Conservation (phyloP, 192 early-diverging fungal genomes). For the Coemansia sp. region DNA sequence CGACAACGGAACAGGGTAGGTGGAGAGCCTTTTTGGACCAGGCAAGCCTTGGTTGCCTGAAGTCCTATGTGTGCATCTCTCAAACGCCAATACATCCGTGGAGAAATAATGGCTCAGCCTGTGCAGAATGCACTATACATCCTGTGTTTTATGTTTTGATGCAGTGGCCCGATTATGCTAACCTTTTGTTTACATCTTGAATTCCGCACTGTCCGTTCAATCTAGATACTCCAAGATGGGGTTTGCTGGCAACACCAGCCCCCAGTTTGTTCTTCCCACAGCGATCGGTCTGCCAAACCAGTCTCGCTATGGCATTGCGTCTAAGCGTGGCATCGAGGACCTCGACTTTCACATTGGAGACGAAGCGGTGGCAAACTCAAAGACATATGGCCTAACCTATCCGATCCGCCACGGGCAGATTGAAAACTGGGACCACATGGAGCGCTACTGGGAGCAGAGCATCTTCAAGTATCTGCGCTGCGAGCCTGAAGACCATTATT, state of each 20-base stretch:
- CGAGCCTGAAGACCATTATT: slow-evolving; percentile 98
- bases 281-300: slow-evolving; percentile 70
- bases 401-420: slow-evolving; percentile 98
- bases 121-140: not conserved
- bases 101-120: not conserved
- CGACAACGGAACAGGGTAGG: slow-evolving; percentile 97
- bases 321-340: slow-evolving; percentile 96
- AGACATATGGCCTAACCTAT: slow-evolving; percentile 86
- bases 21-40: not conserved
- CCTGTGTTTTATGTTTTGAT: too few relatives aligned
- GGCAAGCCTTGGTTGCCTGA: not conserved
- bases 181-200: not conserved
- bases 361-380: slow-evolving; percentile 87
- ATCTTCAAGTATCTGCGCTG: slow-evolving; percentile 98
- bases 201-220: not conserved
- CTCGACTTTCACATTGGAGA: slow-evolving; percentile 97
- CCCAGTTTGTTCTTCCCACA: slow-evolving; percentile 97
- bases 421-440: slow-evolving; percentile 99
- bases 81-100: not conserved
- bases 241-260: slow-evolving; percentile 93
- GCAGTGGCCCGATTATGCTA: not conserved
- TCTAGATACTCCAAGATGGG: slow-evolving; percentile 92
- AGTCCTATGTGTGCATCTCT: not conserved
- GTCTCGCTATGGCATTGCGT: slow-evolving; percentile 73
- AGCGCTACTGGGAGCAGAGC: slow-evolving; percentile 97